Conservation (phyloP, 1,284 basidiomycete species). For the Boletus sp. region DNA sequence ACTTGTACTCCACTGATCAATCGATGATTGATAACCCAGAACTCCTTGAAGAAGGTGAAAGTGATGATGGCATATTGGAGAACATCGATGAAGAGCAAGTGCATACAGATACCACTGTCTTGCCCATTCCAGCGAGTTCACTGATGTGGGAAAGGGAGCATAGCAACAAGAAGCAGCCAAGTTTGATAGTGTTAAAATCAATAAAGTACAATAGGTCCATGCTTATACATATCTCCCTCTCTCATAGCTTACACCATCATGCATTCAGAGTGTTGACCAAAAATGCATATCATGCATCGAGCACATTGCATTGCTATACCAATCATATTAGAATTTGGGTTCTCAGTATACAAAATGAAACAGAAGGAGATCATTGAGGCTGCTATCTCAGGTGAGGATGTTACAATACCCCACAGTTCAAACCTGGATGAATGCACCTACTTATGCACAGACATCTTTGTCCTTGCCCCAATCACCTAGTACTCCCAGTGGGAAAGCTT, state of each 20-base stretch:
- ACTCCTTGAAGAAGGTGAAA: slow-evolving; percentile 5
- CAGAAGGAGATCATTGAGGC: slow-evolving; percentile 75
- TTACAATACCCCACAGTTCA: too few species aligned
- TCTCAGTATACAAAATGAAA: slow-evolving; percentile 67
- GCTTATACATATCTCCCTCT: too few species aligned
- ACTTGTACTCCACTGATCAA: slow-evolving; percentile 19
- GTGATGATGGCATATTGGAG: slow-evolving; percentile 25
- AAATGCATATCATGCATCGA: slow-evolving; percentile 14
- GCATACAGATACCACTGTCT: neutral
- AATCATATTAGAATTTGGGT: slow-evolving; percentile 58
- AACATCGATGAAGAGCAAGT: slow-evolving; percentile 18
- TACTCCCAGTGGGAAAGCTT: too few species aligned
- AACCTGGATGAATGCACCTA: too few species aligned
- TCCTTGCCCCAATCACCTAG: too few species aligned
- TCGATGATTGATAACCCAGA: neutral
- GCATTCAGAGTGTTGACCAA: slow-evolving; percentile 19
- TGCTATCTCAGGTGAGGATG: slow-evolving; percentile 53
- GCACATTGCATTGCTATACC: neutral
- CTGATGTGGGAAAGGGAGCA: neutral
- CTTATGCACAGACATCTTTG: too few species aligned
- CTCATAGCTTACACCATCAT: too few species aligned
- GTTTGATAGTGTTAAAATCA: neutral
- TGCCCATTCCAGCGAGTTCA: slow-evolving; percentile 20
- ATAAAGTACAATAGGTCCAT: slow-evolving; percentile 19
- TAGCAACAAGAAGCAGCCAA: neutral